Evolutionary conservation across 2,329 filamentous ascomycete species (phyloP), one percentile per base, ranked within the genome.

Genomic region (Claviceps humidiphila): DNA sequence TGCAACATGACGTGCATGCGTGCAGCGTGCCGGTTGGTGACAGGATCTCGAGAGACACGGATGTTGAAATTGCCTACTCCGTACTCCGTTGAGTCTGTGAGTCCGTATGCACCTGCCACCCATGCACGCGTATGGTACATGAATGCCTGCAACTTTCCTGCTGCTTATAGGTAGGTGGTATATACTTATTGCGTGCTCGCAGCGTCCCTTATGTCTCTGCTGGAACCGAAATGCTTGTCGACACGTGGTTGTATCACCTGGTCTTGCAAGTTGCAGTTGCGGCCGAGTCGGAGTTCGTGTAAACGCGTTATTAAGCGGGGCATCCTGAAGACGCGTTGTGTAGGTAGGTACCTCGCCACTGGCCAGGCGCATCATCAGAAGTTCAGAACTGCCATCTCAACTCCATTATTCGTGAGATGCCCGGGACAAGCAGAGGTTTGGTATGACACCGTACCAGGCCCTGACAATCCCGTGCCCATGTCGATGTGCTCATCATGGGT

Each of bases 271-370:
- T 9, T 47, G 16, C 9, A 14, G n/a, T 41, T 24, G 39, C 48
- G 44, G 52, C 48, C 44, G 48, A 51, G 48, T 50, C 52, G 52
- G 42, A 47, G 14, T 24, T 41, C 14, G 16, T 30, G 22, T 39
- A 20, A 45, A 42, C 13, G 45, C 38, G 26, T 24, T 14, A 17
- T 17, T 14, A 17, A 20, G 30, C 34, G 34, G 34, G 17, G 49
- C 13, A 44, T n/a, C 17, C 13, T 38, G 14, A 43, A 20, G 7
- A 5, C 22, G 41, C 5, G 5, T 22, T 42, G 20, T 4, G 20
- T n/a, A n/a, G n/a, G n/a, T 20, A 20, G 17, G 17, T 20, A 20
- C 20, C 20, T 20, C 20, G 20, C 20, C 20, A 20, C 20, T 20
- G 20, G 20, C 17, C 20, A 43, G 4, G 17, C 4, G 17, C 8